Percentiles rank a stretch among this genome's conserved stretches.
Conservation (phyloP, 345 rosid species). For the Bruguiera sexangula region DNA sequence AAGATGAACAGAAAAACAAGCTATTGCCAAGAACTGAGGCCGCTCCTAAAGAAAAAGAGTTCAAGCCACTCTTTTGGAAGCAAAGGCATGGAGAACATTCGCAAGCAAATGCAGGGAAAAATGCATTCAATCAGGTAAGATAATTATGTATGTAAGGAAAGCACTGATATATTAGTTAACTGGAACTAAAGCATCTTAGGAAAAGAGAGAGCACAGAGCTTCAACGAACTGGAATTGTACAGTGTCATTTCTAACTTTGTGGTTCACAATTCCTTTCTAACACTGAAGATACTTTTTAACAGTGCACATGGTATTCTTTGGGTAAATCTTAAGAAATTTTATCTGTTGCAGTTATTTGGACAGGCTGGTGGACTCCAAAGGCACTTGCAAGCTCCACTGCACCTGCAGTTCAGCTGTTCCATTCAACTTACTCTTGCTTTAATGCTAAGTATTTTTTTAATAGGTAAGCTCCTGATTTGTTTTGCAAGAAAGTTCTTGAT, state of each 20-base stretch:
- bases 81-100: conserved; percentile 46
- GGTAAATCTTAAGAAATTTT: background rate
- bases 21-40: conserved; percentile 34
- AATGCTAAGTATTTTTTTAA: conserved; percentile 56
- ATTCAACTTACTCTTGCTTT: conserved; percentile 61
- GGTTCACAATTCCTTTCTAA: too few species aligned
- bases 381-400: conserved; percentile 41
- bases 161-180: background rate
- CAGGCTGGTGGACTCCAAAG: conserved; percentile 44
- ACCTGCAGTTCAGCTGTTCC: conserved; percentile 47
- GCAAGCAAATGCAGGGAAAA: conserved; percentile 26
- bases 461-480: conserved; percentile 46
- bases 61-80: conserved; percentile 47
- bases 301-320: background rate
- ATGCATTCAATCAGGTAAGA: conserved; percentile 50
- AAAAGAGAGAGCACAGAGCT: background rate
- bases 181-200: background rate
- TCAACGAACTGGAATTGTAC: background rate
- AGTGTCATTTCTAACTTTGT: too few species aligned
- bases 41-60: conserved; percentile 73
- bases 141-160: background rate
- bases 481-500: background rate
- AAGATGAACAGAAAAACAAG: conserved; percentile 33
- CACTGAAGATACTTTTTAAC: background rate
- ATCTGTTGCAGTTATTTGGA: conserved; percentile 41